These are phyloP conservation scores for Parastagonospora nodorum DNA, from an alignment of 2,329 filamentous ascomycete genomes.

Conservation along the genomic window DNA sequence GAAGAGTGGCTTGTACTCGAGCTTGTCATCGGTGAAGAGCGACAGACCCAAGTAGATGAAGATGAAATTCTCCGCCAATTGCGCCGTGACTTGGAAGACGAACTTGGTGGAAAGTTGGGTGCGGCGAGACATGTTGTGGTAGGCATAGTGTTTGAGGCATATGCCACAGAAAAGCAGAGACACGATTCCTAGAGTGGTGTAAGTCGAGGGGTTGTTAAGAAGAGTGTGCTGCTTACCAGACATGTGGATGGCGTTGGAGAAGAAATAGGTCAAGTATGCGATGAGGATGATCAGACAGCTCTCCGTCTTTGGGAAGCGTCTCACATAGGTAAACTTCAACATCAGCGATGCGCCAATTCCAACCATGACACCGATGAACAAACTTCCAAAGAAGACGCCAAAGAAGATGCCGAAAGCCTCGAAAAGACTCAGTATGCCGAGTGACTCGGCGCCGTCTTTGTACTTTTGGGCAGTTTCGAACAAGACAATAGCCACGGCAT, in stretches of 20 bases:
- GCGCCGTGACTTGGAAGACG: slow-evolving; percentile 90
- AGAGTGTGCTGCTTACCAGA: slow-evolving; percentile 69
- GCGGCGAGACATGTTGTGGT: slow-evolving; percentile 99
- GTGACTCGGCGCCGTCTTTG: slow-evolving; percentile 69
- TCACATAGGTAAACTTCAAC: slow-evolving; percentile 92
- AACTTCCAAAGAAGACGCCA: slow-evolving; percentile 91
- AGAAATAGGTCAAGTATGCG: slow-evolving; percentile 96
- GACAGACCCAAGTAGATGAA: slow-evolving; percentile 98
- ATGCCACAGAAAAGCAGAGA: slow-evolving; percentile 97
- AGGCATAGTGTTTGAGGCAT: slow-evolving; percentile 97
- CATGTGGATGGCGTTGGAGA: slow-evolving; percentile 93
- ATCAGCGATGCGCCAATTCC: slow-evolving; percentile 86
- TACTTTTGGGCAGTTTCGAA: slow-evolving; percentile 98
- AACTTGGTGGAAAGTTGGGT: slow-evolving; percentile 98
- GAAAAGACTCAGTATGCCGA: slow-evolving; percentile 82
- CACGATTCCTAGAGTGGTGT: slow-evolving; percentile 74
- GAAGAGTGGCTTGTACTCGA: slow-evolving; percentile 91
- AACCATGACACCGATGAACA: slow-evolving; percentile 85
- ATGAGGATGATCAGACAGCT: slow-evolving; percentile 93
- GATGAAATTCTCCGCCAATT: slow-evolving; percentile 98
- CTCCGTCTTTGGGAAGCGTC: slow-evolving; percentile 93
- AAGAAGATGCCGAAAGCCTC: slow-evolving; percentile 94
- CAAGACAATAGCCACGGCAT: slow-evolving; percentile 96
- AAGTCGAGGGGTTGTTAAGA: slow-evolving; percentile 3
- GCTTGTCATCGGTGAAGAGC: slow-evolving; percentile 85